Percentiles rank a stretch among this genome's conserved stretches.
These are phyloP conservation scores for Phytopythium cucurbitacearum DNA, from an alignment of 352 stramenopile species.

Conservation along the genomic window DNA sequence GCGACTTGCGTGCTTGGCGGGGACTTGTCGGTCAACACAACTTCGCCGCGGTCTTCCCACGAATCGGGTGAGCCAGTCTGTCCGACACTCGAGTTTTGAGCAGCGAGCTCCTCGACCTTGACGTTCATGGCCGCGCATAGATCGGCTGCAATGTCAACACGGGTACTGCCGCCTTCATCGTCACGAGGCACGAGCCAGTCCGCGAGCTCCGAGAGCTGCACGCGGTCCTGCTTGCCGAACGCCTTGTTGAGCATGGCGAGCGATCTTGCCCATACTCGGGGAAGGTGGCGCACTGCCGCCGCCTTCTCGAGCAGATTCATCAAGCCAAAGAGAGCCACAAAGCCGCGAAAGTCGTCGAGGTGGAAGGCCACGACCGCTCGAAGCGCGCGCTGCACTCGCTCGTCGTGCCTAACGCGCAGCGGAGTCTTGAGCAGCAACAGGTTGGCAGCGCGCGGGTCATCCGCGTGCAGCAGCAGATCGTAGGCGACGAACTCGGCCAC, in stretches of 20 bases:
- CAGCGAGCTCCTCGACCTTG: constrained; percentile 18
- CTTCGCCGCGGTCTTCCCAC: constrained; percentile 17
- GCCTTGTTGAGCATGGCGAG: constrained; percentile 57
- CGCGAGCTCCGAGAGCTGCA: constrained; percentile 36
- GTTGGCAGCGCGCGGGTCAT: constrained; percentile 37
- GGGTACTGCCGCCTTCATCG: constrained; percentile 6
- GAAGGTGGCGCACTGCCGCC: constrained; percentile 32
- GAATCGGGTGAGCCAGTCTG: constrained; percentile 4
- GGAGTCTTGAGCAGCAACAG: constrained; percentile 35
- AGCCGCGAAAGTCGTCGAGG: constrained; percentile 32
- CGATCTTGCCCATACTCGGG: constrained; percentile 25
- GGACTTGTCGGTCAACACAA: neutral
- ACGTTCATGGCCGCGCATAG: constrained; percentile 48
- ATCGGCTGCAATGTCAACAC: constrained; percentile 11
- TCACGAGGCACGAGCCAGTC: constrained; percentile 20
- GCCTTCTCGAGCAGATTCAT: constrained; percentile 43
- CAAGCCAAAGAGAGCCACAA: constrained; percentile 15
- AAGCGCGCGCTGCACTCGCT: constrained; percentile 30
- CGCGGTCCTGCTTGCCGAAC: constrained; percentile 54
- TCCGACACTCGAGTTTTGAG: too few relatives aligned
- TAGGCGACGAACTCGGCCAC: constrained; percentile 45
- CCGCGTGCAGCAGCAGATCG: constrained; percentile 48
- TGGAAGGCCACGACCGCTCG: constrained; percentile 53
- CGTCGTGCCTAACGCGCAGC: constrained; percentile 7
- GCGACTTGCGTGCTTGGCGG: constrained; percentile 13